Evolutionary conservation across 805 yeast genomes (phyloP).

Genomic region (Kazachstania viticola): DNA sequence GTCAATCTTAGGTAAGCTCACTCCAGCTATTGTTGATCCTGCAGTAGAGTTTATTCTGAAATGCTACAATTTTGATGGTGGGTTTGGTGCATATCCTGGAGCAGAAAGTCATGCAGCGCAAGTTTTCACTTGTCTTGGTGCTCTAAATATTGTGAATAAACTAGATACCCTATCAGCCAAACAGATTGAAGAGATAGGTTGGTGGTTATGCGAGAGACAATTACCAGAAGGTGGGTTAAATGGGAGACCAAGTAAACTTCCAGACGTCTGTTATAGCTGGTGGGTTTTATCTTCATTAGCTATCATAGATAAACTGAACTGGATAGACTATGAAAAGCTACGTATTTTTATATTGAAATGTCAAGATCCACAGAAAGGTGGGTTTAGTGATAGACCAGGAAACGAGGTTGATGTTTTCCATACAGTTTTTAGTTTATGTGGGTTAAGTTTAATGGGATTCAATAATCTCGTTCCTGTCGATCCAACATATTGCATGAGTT

Average conservation of each 20-base stretch:
- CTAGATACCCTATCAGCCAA: slow-evolving; percentile 36
- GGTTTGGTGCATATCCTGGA: slow-evolving; percentile 87
- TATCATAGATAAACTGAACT: slow-evolving; percentile 52
- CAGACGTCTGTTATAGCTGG: slow-evolving; percentile 98
- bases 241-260: slow-evolving; percentile 90
- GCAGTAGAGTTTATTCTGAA: slow-evolving; percentile 53
- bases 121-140: slow-evolving; percentile 74
- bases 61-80: slow-evolving; percentile 92
- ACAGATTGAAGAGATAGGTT: slow-evolving; percentile 39
- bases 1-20: slow-evolving; percentile 54
- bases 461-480: slow-evolving; percentile 53
- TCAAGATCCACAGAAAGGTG: slow-evolving; percentile 75
- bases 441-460: slow-evolving; percentile 63
- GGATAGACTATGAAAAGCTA: slow-evolving; percentile 63
- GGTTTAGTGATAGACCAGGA: slow-evolving; percentile 84
- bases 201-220: slow-evolving; percentile 93
- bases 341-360: slow-evolving; percentile 57
- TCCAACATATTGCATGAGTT: slow-evolving; percentile 82
- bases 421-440: slow-evolving; percentile 83
- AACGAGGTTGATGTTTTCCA: slow-evolving; percentile 91
- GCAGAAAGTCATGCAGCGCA: slow-evolving; percentile 94
- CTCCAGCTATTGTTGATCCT: slow-evolving; percentile 41
- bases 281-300: slow-evolving; percentile 82
- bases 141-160: slow-evolving; percentile 55
- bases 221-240: slow-evolving; percentile 79